phyloP scores from a whole-genome alignment of 2,329 filamentous ascomycete species.

The Colletotrichum agaves region DNA sequence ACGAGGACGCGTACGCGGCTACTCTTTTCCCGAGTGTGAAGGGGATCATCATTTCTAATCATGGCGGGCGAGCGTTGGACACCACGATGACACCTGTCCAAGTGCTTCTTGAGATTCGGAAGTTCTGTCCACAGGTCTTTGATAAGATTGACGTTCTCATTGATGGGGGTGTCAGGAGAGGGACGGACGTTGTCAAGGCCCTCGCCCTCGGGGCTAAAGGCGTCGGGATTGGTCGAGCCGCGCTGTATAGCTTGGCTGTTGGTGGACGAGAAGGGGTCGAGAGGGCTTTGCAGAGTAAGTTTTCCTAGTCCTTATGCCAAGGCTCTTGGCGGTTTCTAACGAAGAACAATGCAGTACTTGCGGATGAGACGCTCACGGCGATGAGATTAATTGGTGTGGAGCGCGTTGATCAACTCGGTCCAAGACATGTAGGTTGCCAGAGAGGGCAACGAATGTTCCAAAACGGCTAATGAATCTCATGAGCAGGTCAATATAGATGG shows the following conservation, averaged over 20 bases:
- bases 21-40: slow-evolving; percentile 48
- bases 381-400: slow-evolving; percentile 44
- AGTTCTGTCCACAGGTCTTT: slow-evolving; percentile 59
- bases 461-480: not conserved
- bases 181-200: slow-evolving; percentile 65
- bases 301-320: no score
- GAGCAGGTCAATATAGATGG: slow-evolving; percentile 37
- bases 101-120: slow-evolving; percentile 63
- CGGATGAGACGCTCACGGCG: slow-evolving; percentile 42
- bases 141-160: slow-evolving; percentile 62
- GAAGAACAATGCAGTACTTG: slow-evolving; percentile 37
- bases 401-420: slow-evolving; percentile 38
- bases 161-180: slow-evolving; percentile 64
- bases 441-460: not conserved
- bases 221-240: slow-evolving; percentile 64
- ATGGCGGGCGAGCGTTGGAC: slow-evolving; percentile 67
- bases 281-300: slow-evolving; percentile 65
- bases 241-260: slow-evolving; percentile 59
- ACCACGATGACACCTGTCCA: slow-evolving; percentile 43
- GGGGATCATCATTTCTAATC: slow-evolving; percentile 67
- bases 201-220: slow-evolving; percentile 63
- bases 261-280: slow-evolving; percentile 66
- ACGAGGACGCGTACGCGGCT: slow-evolving; percentile 54
- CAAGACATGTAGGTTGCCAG: slow-evolving; percentile 40
- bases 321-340: not conserved